Evolutionary conservation across 208 protist genomes (phyloP), one percentile per base, ranked within the genome.

Genomic region (Hexamita inflata): DNA sequence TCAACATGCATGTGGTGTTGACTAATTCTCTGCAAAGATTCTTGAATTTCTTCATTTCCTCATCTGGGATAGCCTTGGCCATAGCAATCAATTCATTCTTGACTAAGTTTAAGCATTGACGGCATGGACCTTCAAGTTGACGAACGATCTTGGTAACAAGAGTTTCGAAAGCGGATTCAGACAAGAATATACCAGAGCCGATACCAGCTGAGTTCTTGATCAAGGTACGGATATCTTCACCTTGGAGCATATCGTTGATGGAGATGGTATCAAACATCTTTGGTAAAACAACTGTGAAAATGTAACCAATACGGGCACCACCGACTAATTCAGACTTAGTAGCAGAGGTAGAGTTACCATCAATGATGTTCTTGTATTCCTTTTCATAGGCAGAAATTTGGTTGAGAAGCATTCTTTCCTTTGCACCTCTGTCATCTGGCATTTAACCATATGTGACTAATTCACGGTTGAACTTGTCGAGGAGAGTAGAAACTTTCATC

Each of bases 261-360:
- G 11, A 13, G 0, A 79, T 26, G 26, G 28, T 59, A 0, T 82
- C 59, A 32, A 82, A 41, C 34, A 74, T 60, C 58, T 19, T 38
- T 11, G 39, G 0, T 11, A 79, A 45, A 4, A 68, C 40, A 34
- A 41, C 61, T 0, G 58, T 2, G 58, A 79, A 79, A 19, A 80
- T 41, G 40, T 73, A 79, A n/a, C 24, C 9, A 42, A 82, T 79
- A 59, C 76, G 75, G 26, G 79, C 79, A 66, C 79, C 79, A 28
- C 66, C 75, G 40, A 24, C 13, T 2, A 82, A 42, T 45, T 82
- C 75, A 28, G 45, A 40, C 30, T 45, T 77, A 29, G 38, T 30
- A 32, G 60, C 13, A 58, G 28, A 9, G 1, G 61, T 26, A 13
- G 58, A 32, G 24, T 26, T 35, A 38, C 79, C 79, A 45, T 79